These are phyloP conservation scores for Schizochytrium sp. DNA, from an alignment of 108 stramenopile genomes.

Conservation along the genomic window DNA sequence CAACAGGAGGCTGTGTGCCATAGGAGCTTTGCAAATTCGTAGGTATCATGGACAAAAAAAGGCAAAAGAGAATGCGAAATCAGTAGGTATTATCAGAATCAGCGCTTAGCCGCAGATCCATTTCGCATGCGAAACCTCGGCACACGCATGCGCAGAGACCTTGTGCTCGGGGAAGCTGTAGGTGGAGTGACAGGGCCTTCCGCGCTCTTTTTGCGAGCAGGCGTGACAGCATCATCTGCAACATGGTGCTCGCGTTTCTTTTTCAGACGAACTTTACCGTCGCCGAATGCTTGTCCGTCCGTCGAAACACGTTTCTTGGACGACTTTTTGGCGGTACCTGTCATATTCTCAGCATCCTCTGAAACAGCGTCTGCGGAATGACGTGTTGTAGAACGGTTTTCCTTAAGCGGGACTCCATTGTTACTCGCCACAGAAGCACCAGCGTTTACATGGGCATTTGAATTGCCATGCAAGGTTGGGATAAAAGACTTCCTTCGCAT, in stretches of 20 bases:
- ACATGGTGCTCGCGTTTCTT: no score
- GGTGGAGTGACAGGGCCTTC: not conserved
- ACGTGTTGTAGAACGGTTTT: not conserved
- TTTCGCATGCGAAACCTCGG: conserved; percentile 44
- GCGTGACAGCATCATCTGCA: not conserved
- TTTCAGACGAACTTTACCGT: no score
- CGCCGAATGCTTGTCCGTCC: no score
- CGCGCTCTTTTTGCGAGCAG: not conserved
- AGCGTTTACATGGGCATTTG: not conserved
- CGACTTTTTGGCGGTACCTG: conserved; percentile 12
- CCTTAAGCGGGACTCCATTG: not conserved
- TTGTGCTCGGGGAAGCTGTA: conserved; percentile 3
- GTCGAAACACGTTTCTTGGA: not conserved
- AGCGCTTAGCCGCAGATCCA: not conserved
- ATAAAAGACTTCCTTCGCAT: conserved; percentile 11
- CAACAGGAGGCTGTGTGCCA: no score
- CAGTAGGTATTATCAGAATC: not conserved
- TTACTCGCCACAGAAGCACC: no score
- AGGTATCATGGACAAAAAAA: no score
- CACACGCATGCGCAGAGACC: conserved; percentile 26
- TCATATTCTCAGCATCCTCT: not conserved
- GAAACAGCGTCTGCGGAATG: conserved; percentile 5
- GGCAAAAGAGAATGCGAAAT: no score
- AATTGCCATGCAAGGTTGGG: not conserved
- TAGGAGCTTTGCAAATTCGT: no score